Conservation (phyloP, 495 filamentous ascomycete genomes). For the Penicillium lagena region DNA sequence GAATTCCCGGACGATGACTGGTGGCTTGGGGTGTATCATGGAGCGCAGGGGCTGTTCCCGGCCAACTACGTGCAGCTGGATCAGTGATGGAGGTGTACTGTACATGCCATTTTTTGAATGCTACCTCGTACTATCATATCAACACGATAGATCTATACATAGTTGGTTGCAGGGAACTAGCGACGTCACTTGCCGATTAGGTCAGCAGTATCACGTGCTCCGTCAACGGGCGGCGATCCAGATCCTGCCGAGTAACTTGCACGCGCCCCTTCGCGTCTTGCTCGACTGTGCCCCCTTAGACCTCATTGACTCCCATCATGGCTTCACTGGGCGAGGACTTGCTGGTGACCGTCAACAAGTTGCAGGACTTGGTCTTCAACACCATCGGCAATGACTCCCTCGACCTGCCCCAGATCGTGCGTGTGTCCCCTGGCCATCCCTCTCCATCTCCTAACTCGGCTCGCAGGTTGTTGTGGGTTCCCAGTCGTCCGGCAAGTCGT, state of each 20-base stretch:
- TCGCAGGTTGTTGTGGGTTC: constrained; percentile 92
- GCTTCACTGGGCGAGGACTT: constrained; percentile 83
- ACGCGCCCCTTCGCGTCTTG: background rate
- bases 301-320: constrained; percentile 31
- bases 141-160: too few species aligned
- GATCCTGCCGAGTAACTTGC: constrained; percentile 2
- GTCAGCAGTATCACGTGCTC: constrained; percentile 15
- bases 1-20: constrained; percentile 98
- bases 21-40: constrained; percentile 87
- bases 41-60: constrained; percentile 84
- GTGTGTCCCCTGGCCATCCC: constrained; percentile 14
- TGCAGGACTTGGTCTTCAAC: constrained; percentile 98
- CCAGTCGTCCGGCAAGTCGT: constrained; percentile 98
- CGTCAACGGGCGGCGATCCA: constrained; percentile 14
- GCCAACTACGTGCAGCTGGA: constrained; percentile 72
- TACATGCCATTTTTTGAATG: background rate
- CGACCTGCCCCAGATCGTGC: constrained; percentile 95
- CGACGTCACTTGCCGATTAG: background rate
- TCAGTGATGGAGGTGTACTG: constrained; percentile 27
- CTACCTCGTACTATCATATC: too few species aligned
- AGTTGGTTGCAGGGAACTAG: too few species aligned
- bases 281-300: too few species aligned
- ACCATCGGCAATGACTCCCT: constrained; percentile 98
- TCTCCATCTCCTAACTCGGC: background rate
- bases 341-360: constrained; percentile 86